Evolutionary conservation across 345 rosid genomes (phyloP).

Genomic region (Hevea brasiliensis): DNA sequence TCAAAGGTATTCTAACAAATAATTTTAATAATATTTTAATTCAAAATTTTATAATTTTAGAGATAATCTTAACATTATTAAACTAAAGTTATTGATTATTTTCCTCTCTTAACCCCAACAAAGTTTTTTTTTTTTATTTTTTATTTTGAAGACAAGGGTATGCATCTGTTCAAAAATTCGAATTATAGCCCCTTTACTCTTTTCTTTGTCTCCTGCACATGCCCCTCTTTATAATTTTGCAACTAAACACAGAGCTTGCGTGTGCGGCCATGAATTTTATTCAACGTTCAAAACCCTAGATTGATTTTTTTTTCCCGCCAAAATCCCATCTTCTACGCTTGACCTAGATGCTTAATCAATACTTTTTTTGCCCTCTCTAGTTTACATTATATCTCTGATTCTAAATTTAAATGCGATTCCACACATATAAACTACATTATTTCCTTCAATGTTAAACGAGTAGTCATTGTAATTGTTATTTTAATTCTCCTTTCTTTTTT

Average conservation of each 20-base stretch:
- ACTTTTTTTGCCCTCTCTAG: background rate
- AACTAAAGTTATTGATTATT: too few relatives aligned
- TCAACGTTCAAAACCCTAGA: slow-evolving; percentile 38
- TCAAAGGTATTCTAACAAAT: too few relatives aligned
- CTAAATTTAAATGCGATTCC: background rate
- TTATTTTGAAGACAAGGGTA: slow-evolving; percentile 24
- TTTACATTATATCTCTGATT: background rate
- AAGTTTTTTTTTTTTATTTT: too few relatives aligned
- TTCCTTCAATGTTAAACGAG: background rate
- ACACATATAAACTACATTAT: background rate
- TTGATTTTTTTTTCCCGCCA: slow-evolving; percentile 47
- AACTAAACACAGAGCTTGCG: slow-evolving; percentile 10
- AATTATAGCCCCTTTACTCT: slow-evolving; percentile 18
- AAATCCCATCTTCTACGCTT: background rate
- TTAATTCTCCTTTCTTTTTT: background rate
- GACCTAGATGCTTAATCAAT: slow-evolving; percentile 4
- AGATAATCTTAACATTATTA: too few relatives aligned
- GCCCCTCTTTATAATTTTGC: too few relatives aligned
- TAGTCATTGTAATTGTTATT: background rate
- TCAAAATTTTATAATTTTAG: too few relatives aligned
- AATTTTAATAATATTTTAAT: too few relatives aligned
- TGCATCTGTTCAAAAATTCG: slow-evolving; percentile 34
- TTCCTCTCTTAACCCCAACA: slow-evolving; percentile 7
- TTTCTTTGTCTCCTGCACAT: background rate
- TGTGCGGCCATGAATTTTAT: slow-evolving; percentile 9